Percentiles rank a stretch among this genome's conserved stretches.
Evolutionary conservation across 768 basidiomycete species (phyloP).

Genomic region (Myochromella boudieri): DNA sequence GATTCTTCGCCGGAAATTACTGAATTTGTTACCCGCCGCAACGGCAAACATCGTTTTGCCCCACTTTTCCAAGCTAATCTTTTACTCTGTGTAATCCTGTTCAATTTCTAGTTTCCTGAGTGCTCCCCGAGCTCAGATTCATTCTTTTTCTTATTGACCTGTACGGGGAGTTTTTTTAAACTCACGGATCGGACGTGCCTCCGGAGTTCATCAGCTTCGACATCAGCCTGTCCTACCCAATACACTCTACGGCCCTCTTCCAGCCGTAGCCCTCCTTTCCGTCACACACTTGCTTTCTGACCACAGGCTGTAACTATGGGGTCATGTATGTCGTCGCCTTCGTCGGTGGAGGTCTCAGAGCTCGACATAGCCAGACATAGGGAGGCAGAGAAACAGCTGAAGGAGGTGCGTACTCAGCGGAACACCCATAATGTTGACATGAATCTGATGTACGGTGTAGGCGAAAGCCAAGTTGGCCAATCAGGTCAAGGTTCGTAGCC

Average conservation of each 20-base stretch:
- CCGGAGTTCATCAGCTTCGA: conserved; percentile 5
- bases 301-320: conserved; percentile 54
- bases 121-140: too few relatives aligned
- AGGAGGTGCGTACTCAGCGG: conserved; percentile 51
- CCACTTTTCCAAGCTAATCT: too few relatives aligned
- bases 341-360: conserved; percentile 59
- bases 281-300: background rate
- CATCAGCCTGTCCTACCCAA: conserved; percentile 1
- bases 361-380: conserved; percentile 64
- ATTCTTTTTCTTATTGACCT: too few relatives aligned
- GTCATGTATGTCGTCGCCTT: conserved; percentile 69
- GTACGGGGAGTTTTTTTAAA: too few relatives aligned
- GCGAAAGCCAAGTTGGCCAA: conserved; percentile 68
- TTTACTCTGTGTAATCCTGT: too few relatives aligned
- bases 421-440: background rate
- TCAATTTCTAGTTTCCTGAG: too few relatives aligned
- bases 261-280: background rate
- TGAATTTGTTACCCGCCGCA: too few relatives aligned
- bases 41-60: too few relatives aligned
- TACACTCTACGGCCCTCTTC: background rate
- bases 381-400: conserved; percentile 76
- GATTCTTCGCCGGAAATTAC: too few relatives aligned
- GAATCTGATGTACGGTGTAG: conserved; percentile 33
- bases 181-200: too few relatives aligned
- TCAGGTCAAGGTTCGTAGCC: conserved; percentile 69